These are phyloP conservation scores for Fusarium veterinarium DNA, from an alignment of 2,329 filamentous ascomycete species.

Conservation along the genomic window DNA sequence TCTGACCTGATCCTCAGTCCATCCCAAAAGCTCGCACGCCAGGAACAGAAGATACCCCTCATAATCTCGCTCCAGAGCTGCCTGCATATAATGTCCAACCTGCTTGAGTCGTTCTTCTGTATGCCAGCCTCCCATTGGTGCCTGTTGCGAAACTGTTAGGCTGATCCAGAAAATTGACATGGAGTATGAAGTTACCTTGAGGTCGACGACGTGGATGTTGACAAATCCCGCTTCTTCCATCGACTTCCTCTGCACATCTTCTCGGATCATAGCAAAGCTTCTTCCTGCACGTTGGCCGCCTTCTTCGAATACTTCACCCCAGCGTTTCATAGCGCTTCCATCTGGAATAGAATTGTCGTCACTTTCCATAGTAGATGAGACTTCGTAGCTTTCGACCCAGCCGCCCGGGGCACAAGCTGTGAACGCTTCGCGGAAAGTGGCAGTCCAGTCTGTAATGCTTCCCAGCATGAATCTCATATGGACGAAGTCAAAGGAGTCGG, in stretches of 20 bases:
- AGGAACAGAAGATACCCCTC: conserved; percentile 14
- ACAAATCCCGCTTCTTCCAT: conserved; percentile 10
- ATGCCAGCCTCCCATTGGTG: conserved; percentile 9
- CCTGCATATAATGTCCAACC: conserved; percentile 9
- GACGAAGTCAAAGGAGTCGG: conserved; percentile 5
- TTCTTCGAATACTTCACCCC: conserved; percentile 13
- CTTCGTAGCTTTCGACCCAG: conserved; percentile 18
- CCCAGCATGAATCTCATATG: conserved; percentile 15
- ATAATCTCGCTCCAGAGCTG: conserved; percentile 14
- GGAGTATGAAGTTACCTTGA: background rate
- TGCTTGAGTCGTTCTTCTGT: background rate
- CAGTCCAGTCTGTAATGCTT: conserved; percentile 14
- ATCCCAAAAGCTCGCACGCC: conserved; percentile 8
- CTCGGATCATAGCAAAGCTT: conserved; percentile 4
- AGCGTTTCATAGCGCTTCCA: conserved; percentile 6
- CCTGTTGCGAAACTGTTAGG: background rate
- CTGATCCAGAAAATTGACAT: accelerated
- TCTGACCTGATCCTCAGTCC: conserved; percentile 1
- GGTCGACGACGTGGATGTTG: conserved; percentile 10
- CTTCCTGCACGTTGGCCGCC: conserved; percentile 1
- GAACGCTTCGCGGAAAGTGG: background rate
- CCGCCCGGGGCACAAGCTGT: background rate
- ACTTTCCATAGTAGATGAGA: conserved; percentile 4
- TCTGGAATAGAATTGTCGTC: conserved; percentile 10
- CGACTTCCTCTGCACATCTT: background rate